A percentile compares a stretch with the other conserved stretches of the same genome.
phyloP scores from a whole-genome alignment of 2,329 filamentous ascomycete species.

The Rhynchosporium agropyri region DNA sequence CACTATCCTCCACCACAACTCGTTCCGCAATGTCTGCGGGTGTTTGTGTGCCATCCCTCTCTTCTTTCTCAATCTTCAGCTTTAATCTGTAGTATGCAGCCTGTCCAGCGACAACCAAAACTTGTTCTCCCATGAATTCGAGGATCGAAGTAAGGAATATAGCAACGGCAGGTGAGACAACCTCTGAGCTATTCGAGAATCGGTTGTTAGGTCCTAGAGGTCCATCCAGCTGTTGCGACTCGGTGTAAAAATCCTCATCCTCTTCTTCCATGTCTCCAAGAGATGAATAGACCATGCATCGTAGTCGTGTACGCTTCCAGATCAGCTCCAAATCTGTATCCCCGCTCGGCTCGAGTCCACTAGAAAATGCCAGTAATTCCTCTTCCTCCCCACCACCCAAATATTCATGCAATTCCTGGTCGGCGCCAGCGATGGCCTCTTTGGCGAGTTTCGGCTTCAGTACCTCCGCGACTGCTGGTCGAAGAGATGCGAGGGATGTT shows the following conservation, averaged over 20 bases:
- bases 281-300: conserved; percentile 98
- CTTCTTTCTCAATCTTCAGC: conserved; percentile 59
- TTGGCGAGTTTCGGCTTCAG: conserved; percentile 87
- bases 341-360: conserved; percentile 51
- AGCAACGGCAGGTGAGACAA: conserved; percentile 85
- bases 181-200: conserved; percentile 58
- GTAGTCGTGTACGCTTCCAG: conserved; percentile 89
- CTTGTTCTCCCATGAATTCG: conserved; percentile 91
- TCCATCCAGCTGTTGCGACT: conserved; percentile 72
- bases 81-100: conserved; percentile 74
- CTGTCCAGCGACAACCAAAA: conserved; percentile 82
- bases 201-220: conserved; percentile 58
- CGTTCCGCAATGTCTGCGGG: conserved; percentile 60
- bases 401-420: conserved; percentile 87
- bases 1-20: conserved; percentile 82
- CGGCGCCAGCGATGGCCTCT: conserved; percentile 79
- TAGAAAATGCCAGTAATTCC: conserved; percentile 61
- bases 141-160: conserved; percentile 96
- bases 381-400: conserved; percentile 78
- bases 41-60: conserved; percentile 52
- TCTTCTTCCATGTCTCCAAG: conserved; percentile 97
- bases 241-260: conserved; percentile 87
- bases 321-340: conserved; percentile 90
- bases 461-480: conserved; percentile 82
- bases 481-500: conserved; percentile 72